A percentile compares a stretch with the other conserved stretches of the same genome.
Evolutionary conservation across 768 basidiomycete species (phyloP).

Genomic region (Fomitopsis pulvina): DNA sequence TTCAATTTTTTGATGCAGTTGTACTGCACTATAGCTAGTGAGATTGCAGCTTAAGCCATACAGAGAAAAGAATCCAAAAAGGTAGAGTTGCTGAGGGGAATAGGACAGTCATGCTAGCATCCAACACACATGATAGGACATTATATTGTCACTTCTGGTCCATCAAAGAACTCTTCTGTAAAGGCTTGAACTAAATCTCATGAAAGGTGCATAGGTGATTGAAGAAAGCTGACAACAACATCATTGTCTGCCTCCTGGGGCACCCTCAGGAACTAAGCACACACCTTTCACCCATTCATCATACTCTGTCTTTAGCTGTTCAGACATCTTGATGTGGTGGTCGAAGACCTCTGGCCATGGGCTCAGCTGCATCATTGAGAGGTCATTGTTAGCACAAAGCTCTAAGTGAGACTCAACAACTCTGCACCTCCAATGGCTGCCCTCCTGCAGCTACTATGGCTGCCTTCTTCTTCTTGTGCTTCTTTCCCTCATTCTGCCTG

Average conservation of each 20-base stretch:
- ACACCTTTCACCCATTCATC: constrained; percentile 74
- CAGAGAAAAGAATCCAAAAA: too few relatives aligned
- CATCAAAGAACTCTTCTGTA: too few relatives aligned
- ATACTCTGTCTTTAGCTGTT: constrained; percentile 78
- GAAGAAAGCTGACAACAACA: too few relatives aligned
- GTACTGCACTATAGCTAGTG: too few relatives aligned
- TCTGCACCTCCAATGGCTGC: constrained; percentile 69
- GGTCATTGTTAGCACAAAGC: not conserved
- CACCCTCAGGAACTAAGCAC: constrained; percentile 14
- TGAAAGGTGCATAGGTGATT: too few relatives aligned
- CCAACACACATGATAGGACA: too few relatives aligned
- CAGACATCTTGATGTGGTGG: constrained; percentile 85
- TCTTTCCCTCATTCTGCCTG: constrained; percentile 10
- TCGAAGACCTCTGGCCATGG: constrained; percentile 88
- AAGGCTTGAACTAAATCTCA: too few relatives aligned
- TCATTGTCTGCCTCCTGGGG: too few relatives aligned
- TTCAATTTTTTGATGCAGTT: constrained; percentile 77
- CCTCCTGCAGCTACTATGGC: constrained; percentile 28
- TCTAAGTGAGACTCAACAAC: constrained; percentile 28
- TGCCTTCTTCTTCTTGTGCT: constrained; percentile 40
- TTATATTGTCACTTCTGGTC: too few relatives aligned
- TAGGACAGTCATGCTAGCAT: too few relatives aligned
- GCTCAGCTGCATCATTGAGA: constrained; percentile 45
- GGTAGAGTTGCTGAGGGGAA: too few relatives aligned
- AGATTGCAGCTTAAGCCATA: too few relatives aligned